phyloP scores from a whole-genome alignment of 345 rosid species.

The Rubroshorea leprosula region DNA sequence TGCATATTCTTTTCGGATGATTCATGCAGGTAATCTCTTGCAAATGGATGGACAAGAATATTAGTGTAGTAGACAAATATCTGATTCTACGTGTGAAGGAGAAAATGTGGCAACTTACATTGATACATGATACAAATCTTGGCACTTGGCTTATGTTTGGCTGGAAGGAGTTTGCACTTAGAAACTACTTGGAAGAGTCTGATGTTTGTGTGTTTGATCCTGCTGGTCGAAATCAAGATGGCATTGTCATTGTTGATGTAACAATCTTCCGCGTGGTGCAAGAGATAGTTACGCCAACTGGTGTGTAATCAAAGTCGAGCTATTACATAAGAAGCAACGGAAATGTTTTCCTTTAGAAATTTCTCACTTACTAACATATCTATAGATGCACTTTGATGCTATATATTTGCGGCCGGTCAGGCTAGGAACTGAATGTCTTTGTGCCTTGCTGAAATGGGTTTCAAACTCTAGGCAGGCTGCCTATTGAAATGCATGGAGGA shows the following conservation, averaged over 20 bases:
- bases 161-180: constrained; percentile 30
- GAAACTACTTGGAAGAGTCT: constrained; percentile 26
- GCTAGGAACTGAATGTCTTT: too few relatives aligned
- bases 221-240: background rate
- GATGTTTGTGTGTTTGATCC: constrained; percentile 35
- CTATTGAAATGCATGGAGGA: too few relatives aligned
- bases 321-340: too few relatives aligned
- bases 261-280: constrained; percentile 21
- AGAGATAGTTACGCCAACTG: constrained; percentile 3
- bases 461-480: too few relatives aligned
- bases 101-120: constrained; percentile 20
- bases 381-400: too few relatives aligned
- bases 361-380: too few relatives aligned
- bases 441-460: too few relatives aligned
- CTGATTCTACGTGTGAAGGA: constrained; percentile 23
- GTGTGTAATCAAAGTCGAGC: too few relatives aligned
- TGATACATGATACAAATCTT: constrained; percentile 5
- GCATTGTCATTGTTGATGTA: constrained; percentile 19
- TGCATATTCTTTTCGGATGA: too few relatives aligned
- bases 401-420: too few relatives aligned
- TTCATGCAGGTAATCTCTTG: too few relatives aligned
- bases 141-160: constrained; percentile 24
- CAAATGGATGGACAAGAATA: constrained; percentile 18
- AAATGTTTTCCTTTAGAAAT: too few relatives aligned
- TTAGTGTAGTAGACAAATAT: constrained; percentile 19